Evolutionary conservation across 495 filamentous ascomycete genomes (phyloP).

Genomic region (Trichoderma erinaceum): DNA sequence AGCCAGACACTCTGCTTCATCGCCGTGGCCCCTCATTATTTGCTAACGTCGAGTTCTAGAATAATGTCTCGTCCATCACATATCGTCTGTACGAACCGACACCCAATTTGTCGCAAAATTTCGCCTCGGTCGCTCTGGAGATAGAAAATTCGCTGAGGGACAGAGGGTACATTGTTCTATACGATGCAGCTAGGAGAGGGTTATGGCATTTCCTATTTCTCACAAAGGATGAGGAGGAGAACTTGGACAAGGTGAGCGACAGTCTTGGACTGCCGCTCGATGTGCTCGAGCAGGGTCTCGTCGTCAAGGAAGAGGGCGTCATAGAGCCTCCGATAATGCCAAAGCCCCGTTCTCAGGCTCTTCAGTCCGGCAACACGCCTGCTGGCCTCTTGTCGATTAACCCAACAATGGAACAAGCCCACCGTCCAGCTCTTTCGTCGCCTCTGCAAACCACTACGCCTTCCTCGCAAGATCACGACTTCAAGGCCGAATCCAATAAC

Average conservation of each 20-base stretch:
- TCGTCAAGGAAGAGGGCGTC: slow-evolving; percentile 36
- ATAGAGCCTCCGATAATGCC: slow-evolving; percentile 42
- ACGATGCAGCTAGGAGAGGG: slow-evolving; percentile 40
- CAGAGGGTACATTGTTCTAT: slow-evolving; percentile 45
- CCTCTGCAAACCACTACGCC: slow-evolving; percentile 11
- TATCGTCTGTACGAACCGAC: slow-evolving; percentile 44
- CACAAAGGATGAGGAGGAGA: slow-evolving; percentile 30
- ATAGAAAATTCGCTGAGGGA: slow-evolving; percentile 42
- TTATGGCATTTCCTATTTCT: slow-evolving; percentile 47
- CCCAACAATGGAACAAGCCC: slow-evolving; percentile 39
- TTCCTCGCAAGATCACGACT: not conserved
- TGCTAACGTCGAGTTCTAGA: slow-evolving; percentile 30
- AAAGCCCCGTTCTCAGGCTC: slow-evolving; percentile 32
- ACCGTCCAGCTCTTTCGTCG: slow-evolving; percentile 20
- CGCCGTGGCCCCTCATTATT: not conserved
- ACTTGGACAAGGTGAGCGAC: slow-evolving; percentile 23
- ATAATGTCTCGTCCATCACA: slow-evolving; percentile 40
- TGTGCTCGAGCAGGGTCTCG: slow-evolving; percentile 34
- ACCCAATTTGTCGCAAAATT: slow-evolving; percentile 31
- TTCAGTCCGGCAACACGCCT: slow-evolving; percentile 38
- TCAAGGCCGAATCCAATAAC: slow-evolving; percentile 30
- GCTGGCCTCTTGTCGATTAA: slow-evolving; percentile 43
- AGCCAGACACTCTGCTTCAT: slow-evolving; percentile 16
- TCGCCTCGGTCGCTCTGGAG: slow-evolving; percentile 35
- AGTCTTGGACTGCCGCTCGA: slow-evolving; percentile 32